These are phyloP conservation scores for Heliamphora pulchella DNA, from an alignment of 179 eudicot genomes.

Conservation along the genomic window DNA sequence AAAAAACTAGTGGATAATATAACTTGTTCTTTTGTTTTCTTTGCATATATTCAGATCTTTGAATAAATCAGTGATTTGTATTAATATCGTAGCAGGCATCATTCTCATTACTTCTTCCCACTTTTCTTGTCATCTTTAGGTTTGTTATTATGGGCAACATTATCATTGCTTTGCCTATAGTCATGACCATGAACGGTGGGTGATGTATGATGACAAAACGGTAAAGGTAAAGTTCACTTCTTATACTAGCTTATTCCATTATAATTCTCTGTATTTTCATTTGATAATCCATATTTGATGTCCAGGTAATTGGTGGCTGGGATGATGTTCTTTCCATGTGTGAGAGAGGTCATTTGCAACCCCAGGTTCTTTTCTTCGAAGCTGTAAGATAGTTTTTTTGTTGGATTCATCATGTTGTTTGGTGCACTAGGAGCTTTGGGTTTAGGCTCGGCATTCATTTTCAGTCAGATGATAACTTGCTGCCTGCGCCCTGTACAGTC, in stretches of 20 bases:
- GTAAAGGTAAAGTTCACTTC: slow-evolving; percentile 57
- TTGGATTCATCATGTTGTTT: background rate
- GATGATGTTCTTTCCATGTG: slow-evolving; percentile 69
- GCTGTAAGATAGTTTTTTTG: slow-evolving; percentile 49
- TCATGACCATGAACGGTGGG: slow-evolving; percentile 66
- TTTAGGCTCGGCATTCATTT: background rate
- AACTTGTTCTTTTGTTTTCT: background rate
- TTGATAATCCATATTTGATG: slow-evolving; percentile 1
- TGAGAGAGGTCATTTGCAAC: slow-evolving; percentile 82
- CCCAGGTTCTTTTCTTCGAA: slow-evolving; percentile 88
- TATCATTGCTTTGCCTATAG: slow-evolving; percentile 94
- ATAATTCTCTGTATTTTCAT: background rate
- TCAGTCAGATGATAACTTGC: background rate
- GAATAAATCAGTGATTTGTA: background rate
- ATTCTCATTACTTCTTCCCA: background rate
- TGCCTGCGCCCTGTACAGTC: background rate
- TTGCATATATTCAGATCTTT: background rate
- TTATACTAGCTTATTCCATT: background rate
- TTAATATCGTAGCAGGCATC: background rate
- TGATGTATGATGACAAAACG: slow-evolving; percentile 95
- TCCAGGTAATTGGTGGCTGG: slow-evolving; percentile 83
- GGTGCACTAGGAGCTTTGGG: slow-evolving; percentile 10
- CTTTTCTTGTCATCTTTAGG: slow-evolving; percentile 35
- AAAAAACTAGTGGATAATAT: background rate
- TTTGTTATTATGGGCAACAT: slow-evolving; percentile 96